Evolutionary conservation across 2,329 filamentous ascomycete genomes (phyloP).

Genomic region (Trichoderma brevicompactum): DNA sequence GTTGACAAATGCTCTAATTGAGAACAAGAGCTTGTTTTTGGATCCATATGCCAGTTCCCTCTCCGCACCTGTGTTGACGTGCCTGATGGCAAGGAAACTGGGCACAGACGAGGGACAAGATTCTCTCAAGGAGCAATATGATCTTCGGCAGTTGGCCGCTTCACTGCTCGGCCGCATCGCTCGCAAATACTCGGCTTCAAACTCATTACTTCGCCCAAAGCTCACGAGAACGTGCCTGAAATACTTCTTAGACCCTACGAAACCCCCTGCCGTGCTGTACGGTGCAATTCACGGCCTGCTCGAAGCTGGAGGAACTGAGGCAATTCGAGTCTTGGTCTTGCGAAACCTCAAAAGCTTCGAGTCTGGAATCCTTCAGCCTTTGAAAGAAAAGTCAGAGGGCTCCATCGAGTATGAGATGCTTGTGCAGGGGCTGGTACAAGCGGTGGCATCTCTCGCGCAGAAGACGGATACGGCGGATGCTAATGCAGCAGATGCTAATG

Average conservation of each 20-base stretch:
- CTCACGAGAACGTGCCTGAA: conserved; percentile 93
- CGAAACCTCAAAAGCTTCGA: conserved; percentile 62
- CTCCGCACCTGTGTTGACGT: conserved; percentile 87
- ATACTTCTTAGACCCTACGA: conserved; percentile 84
- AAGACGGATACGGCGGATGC: conserved; percentile 37
- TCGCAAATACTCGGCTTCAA: conserved; percentile 78
- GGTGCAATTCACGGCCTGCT: conserved; percentile 82
- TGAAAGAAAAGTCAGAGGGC: conserved; percentile 56
- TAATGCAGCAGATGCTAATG: conserved; percentile 46
- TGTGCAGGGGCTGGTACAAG: conserved; percentile 60
- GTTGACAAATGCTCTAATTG: conserved; percentile 79
- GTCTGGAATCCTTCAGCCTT: conserved; percentile 55
- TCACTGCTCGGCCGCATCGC: conserved; percentile 80
- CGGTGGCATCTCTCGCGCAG: conserved; percentile 51
- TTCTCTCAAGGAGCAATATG: conserved; percentile 68
- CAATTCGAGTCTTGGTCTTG: conserved; percentile 60
- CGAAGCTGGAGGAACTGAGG: conserved; percentile 71
- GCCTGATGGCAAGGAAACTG: conserved; percentile 77
- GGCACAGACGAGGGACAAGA: conserved; percentile 61
- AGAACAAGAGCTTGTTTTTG: conserved; percentile 78
- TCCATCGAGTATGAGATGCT: conserved; percentile 59
- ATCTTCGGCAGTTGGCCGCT: conserved; percentile 81
- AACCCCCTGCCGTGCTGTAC: conserved; percentile 83
- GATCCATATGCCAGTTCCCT: conserved; percentile 67
- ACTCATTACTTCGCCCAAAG: conserved; percentile 81